Base-by-base conservation (phyloP, 192 early-diverging fungal species). In the Physocladia obscura region DNA sequence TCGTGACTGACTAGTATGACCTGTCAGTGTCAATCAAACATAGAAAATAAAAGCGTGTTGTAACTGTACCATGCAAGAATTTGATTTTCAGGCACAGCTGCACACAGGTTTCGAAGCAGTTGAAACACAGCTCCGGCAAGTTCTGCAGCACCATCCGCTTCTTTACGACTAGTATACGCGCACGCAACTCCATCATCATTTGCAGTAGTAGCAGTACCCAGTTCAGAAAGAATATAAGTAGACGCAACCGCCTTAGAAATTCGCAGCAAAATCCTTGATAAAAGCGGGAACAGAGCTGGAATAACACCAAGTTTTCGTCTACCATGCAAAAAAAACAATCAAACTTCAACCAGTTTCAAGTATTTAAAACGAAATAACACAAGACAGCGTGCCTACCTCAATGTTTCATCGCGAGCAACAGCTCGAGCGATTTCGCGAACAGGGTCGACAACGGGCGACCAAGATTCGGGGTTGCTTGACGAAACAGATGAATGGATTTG, bases 21-120 rank as follows among this genome's bases (percentile, higher is more conserved):
- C n/a, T n/a, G n/a, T n/a, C n/a, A n/a, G n/a, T n/a, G n/a, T n/a
- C n/a, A n/a, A n/a, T n/a, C n/a, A n/a, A n/a, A n/a, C n/a, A n/a
- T n/a, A n/a, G n/a, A n/a, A n/a, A n/a, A n/a, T n/a, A n/a, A 21
- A 17, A 15, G 30, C 40, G 1, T 13, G 34, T 1, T 0, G 34
- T 26, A 15, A 24, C 31, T 69, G 4, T 27, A 80, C 80, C 80
- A 78, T 4, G 80, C 77, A 6, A 59, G 48, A 17, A 58, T 67
- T 54, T 82, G 80, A 30, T 77, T 77, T 15, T 64, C 39, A 26
- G 67, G 71, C 17, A 79, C 75, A 8, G 69, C 67, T 4, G 80
- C 80, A 57, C 73, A 77, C 8, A 82, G 62, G 56, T 82, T 82
- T n/a, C 80, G 31, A 11, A 82, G 62, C 15, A 82, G 36, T 38